phyloP scores from a whole-genome alignment of 2,329 filamentous ascomycete species.

The Colletotrichum sp. region DNA sequence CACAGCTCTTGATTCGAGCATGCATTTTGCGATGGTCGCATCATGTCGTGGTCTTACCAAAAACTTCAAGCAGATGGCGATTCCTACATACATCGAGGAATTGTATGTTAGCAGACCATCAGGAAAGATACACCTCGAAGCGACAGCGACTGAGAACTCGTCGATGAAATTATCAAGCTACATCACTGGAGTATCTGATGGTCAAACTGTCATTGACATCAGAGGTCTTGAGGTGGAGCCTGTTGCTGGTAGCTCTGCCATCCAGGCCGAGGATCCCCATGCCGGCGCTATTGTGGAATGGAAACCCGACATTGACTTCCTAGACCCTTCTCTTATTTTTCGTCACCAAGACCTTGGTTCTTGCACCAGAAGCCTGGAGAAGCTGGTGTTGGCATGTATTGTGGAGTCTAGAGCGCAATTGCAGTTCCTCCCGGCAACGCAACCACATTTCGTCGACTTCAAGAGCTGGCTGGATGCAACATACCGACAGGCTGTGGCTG shows the following conservation, averaged over 20 bases:
- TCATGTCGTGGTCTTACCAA: neutral
- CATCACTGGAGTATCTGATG: neutral
- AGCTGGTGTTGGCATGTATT: neutral
- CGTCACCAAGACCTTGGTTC: neutral
- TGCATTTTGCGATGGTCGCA: slow-evolving; percentile 34
- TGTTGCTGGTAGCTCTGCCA: neutral
- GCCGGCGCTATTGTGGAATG: neutral
- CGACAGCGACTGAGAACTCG: neutral
- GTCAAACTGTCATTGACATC: slow-evolving; percentile 1
- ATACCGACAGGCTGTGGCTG: neutral
- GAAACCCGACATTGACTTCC: slow-evolving; percentile 13
- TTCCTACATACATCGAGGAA: slow-evolving; percentile 4
- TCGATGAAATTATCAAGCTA: neutral
- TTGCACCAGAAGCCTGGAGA: neutral
- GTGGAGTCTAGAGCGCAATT: slow-evolving; percentile 2
- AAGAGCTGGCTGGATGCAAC: slow-evolving; percentile 8
- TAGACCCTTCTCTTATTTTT: neutral
- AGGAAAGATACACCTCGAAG: neutral
- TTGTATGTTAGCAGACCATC: neutral
- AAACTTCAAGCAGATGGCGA: neutral
- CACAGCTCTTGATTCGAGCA: slow-evolving; percentile 36
- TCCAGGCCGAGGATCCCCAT: neutral
- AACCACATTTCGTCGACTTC: neutral
- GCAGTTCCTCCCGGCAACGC: slow-evolving; percentile 7
- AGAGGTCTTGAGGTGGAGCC: neutral